A percentile compares a stretch with the other conserved stretches of the same genome.
phyloP scores from a whole-genome alignment of 2,329 filamentous ascomycete species.

The Alternaria ethzedia region DNA sequence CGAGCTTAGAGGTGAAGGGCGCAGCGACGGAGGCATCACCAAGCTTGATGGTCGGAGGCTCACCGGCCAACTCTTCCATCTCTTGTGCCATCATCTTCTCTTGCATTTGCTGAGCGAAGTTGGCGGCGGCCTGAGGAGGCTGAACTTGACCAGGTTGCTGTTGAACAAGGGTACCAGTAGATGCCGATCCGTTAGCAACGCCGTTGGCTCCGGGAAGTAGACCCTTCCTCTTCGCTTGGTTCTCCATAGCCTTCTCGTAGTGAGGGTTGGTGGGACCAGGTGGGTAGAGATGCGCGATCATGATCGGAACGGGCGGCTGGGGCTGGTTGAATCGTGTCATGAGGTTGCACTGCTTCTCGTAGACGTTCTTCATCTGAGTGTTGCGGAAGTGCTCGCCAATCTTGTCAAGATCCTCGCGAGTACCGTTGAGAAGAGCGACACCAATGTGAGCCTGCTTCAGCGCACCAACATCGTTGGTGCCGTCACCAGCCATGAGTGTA shows the following conservation, averaged over 20 bases:
- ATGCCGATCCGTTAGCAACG: constrained; percentile 24
- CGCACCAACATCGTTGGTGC: constrained; percentile 96
- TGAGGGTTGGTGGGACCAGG: constrained; percentile 92
- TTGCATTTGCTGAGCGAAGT: constrained; percentile 74
- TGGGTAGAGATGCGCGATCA: constrained; percentile 94
- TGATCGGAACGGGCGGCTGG: constrained; percentile 83
- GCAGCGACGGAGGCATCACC: constrained; percentile 97
- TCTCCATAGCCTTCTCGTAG: constrained; percentile 87
- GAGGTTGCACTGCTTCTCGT: constrained; percentile 90
- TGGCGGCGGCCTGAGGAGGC: constrained; percentile 68
- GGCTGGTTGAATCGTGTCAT: constrained; percentile 97
- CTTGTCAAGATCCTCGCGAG: constrained; percentile 84
- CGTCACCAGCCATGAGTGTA: constrained; percentile 97
- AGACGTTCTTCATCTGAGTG: constrained; percentile 97
- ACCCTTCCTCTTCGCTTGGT: constrained; percentile 81
- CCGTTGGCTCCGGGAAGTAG: constrained; percentile 61
- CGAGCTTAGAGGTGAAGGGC: constrained; percentile 95
- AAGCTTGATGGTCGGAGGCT: constrained; percentile 94
- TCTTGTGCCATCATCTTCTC: constrained; percentile 88
- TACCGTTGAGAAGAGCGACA: constrained; percentile 93
- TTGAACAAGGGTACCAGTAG: constrained; percentile 32
- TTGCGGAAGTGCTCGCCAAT: constrained; percentile 94
- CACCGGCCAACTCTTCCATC: constrained; percentile 73
- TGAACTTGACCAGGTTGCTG: constrained; percentile 58
- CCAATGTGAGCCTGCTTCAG: constrained; percentile 98